Evolutionary conservation across 441 rosid species (phyloP).

Genomic region (Adansonia rubrostipa): DNA sequence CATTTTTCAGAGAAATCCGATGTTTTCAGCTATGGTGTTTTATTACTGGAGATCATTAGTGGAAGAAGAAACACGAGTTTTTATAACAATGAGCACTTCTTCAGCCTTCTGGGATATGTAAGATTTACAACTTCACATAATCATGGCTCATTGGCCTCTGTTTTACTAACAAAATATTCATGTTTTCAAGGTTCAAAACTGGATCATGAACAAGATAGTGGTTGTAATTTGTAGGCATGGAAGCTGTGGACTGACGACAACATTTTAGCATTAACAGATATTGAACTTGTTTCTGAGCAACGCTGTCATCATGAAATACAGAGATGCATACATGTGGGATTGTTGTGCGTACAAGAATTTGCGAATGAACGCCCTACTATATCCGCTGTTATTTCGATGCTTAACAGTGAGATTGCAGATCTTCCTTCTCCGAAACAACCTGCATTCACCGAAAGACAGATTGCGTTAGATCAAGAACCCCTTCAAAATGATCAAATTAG

Average conservation of each 20-base stretch:
- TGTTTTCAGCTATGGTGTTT: background rate
- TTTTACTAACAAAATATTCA: background rate
- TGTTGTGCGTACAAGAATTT: conserved; percentile 45
- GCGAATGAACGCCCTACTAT: conserved; percentile 51
- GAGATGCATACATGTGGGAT: conserved; percentile 47
- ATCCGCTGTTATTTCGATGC: conserved; percentile 39
- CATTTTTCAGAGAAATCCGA: background rate
- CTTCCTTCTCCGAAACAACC: background rate
- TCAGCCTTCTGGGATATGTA: conserved; percentile 21
- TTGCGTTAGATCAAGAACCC: background rate
- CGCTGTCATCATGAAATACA: conserved; percentile 23
- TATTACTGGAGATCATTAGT: conserved; percentile 28
- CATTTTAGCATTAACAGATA: conserved; percentile 35
- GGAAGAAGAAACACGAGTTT: conserved; percentile 33
- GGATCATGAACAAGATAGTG: background rate
- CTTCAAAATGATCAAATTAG: background rate
- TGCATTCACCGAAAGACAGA: background rate
- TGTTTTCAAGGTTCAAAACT: background rate
- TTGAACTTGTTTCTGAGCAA: conserved; percentile 14
- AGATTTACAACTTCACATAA: conserved; percentile 9
- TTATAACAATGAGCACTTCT: background rate
- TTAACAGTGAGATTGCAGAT: conserved; percentile 34
- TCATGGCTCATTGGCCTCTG: background rate
- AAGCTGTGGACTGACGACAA: conserved; percentile 38
- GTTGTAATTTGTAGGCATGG: conserved; percentile 41